Evolutionary conservation across 306 rosid species (phyloP), one percentile per base, ranked within the genome.

Genomic region (Glycyrrhiza uralensis): DNA sequence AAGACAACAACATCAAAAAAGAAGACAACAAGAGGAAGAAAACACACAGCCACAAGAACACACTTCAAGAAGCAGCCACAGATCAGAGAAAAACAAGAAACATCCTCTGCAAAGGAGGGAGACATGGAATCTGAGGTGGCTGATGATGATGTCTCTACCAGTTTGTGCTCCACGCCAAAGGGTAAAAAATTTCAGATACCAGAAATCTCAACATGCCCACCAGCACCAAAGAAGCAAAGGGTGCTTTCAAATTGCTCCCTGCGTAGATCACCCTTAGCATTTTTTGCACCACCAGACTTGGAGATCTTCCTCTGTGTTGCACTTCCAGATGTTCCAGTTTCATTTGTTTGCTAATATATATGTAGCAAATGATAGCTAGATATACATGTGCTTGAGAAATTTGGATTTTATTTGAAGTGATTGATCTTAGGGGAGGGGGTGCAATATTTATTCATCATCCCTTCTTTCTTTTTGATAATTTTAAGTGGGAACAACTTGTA

Each of bases 191-290:
- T 82, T 79, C 75, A 80, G 35, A 90, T 93, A 76, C 97, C 98
- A 10, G 81, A 88, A 76, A 73, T 78, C 67, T 38, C 77, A 28
- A 81, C 92, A 19, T 93, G 98, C 18, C 98, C 98, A 2, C 93
- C 97, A 19, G 90, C 97, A 5, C 98, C 98, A 4, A 88, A 93
- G 90, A 93, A 90, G 86, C 85, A 72, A 73, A 88, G 89, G 67
- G 66, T 81, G 13, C 61, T 80, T 14, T 76, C 93, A 4, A 81
- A 76, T 71, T 90, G 74, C 83, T 81, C 83, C 0, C 50, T 77
- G 49, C 81, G 79, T 23, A 79, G 86, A 42, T 60, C 90, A 0
- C 89, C 92, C 0, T 76, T 84, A 15, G 52, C 89, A 2, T 87
- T 90, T 81, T 90, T 88, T 30, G 89, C 91, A 32, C 86, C 96